phyloP scores from a whole-genome alignment of 176 grass and related monocot species.

The Olyra latifolia region DNA sequence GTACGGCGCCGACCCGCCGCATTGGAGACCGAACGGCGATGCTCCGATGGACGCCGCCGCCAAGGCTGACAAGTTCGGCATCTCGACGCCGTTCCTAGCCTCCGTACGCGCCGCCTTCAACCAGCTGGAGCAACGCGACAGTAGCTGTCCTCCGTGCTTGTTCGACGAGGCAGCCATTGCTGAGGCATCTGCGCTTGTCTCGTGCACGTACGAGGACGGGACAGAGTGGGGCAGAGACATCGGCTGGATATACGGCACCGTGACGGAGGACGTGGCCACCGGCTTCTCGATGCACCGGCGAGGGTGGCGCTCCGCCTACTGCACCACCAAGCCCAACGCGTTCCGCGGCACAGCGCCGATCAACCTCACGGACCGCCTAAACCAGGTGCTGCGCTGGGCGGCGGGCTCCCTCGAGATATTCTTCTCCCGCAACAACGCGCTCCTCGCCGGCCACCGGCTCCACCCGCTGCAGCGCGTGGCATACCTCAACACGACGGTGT shows the following conservation, averaged over 20 bases:
- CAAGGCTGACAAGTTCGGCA: background rate
- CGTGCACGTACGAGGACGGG: conserved; percentile 26
- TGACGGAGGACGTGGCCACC: conserved; percentile 35
- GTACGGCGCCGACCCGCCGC: conserved; percentile 10
- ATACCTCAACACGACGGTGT: conserved; percentile 45
- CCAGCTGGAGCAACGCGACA: background rate
- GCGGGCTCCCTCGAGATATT: conserved; percentile 45
- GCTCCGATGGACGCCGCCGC: background rate
- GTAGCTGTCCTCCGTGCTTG: background rate
- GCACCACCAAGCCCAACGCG: conserved; percentile 9
- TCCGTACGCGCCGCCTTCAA: background rate
- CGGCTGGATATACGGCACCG: conserved; percentile 30
- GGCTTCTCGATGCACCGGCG: conserved; percentile 31
- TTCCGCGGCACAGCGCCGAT: conserved; percentile 33
- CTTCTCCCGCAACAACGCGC: conserved; percentile 38
- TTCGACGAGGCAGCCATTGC: background rate
- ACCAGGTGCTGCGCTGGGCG: conserved; percentile 36
- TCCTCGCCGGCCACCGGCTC: conserved; percentile 12
- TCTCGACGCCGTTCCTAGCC: background rate
- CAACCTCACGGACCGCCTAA: conserved; percentile 26
- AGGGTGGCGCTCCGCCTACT: conserved; percentile 40
- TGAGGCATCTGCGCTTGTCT: conserved; percentile 13
- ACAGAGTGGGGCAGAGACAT: conserved; percentile 22
- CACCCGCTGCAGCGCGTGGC: conserved; percentile 35
- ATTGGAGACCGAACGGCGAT: background rate